Percentiles rank a stretch among this genome's conserved stretches.
These are phyloP conservation scores for Aspergillus taichungensis DNA, from an alignment of 495 filamentous ascomycete genomes.

Conservation along the genomic window DNA sequence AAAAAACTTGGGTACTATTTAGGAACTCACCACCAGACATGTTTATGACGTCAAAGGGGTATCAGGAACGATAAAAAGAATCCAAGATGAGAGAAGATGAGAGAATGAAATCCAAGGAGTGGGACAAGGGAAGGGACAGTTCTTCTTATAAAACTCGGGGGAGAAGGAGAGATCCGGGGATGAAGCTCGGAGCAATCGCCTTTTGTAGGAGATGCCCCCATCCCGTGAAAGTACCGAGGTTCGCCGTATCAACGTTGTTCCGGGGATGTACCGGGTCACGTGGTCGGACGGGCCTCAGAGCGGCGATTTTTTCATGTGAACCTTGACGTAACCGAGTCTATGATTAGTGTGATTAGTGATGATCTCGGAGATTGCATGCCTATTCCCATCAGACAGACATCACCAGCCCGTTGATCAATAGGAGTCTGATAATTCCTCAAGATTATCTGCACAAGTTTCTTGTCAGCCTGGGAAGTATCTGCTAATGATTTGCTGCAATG, in stretches of 20 bases:
- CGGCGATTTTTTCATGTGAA: slow-evolving; percentile 14
- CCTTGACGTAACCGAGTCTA: no score
- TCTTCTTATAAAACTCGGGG: slow-evolving; percentile 17
- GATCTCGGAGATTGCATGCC: background rate
- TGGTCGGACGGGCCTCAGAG: no score
- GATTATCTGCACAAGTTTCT: no score
- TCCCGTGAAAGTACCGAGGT: slow-evolving; percentile 31
- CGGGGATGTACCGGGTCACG: background rate
- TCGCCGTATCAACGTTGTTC: slow-evolving; percentile 28
- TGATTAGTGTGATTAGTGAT: background rate
- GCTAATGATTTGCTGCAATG: no score
- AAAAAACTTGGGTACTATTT: background rate
- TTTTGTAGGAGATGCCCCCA: slow-evolving; percentile 19
- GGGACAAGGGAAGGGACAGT: slow-evolving; percentile 4
- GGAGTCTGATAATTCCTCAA: no score
- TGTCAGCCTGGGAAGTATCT: no score
- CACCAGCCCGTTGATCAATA: no score
- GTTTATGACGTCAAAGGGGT: slow-evolving; percentile 9
- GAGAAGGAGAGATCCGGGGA: slow-evolving; percentile 10
- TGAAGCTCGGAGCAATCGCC: slow-evolving; percentile 9
- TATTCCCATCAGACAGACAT: no score
- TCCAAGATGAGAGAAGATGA: background rate
- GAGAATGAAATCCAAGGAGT: slow-evolving; percentile 1
- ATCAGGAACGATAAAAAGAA: background rate
- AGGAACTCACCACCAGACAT: slow-evolving; percentile 34